These are phyloP conservation scores for Neurospora intermedia DNA, from an alignment of 495 filamentous ascomycete genomes.

Conservation along the genomic window DNA sequence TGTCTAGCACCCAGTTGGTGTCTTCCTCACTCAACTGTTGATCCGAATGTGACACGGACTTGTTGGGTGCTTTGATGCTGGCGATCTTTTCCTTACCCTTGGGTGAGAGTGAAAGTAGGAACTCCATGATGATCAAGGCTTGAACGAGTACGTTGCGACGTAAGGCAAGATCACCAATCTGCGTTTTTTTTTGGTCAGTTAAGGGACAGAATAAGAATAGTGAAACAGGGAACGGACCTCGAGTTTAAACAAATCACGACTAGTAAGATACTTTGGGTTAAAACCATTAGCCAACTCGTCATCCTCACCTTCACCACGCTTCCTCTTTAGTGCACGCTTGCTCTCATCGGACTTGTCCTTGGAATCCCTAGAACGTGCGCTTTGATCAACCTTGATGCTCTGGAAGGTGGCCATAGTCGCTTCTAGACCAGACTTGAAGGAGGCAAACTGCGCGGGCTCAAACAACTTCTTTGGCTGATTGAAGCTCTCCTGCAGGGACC, in stretches of 20 bases:
- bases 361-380: constrained; percentile 18
- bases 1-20: constrained; percentile 68
- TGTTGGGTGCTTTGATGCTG: constrained; percentile 55
- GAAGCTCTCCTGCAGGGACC: constrained; percentile 83
- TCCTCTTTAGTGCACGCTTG: constrained; percentile 59
- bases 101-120: constrained; percentile 78
- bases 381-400: constrained; percentile 59
- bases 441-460: constrained; percentile 51
- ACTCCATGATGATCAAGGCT: constrained; percentile 85
- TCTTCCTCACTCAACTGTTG: constrained; percentile 73
- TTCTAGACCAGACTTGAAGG: constrained; percentile 72
- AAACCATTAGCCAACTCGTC: constrained; percentile 61
- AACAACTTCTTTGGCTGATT: constrained; percentile 82
- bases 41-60: constrained; percentile 71
- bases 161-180: constrained; percentile 91
- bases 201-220: not conserved
- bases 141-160: constrained; percentile 89
- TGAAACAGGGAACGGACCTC: constrained; percentile 47
- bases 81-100: constrained; percentile 67
- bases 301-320: constrained; percentile 47
- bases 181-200: constrained; percentile 9
- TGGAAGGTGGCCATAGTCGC: constrained; percentile 71
- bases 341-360: constrained; percentile 47
- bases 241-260: constrained; percentile 85
- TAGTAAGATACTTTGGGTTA: constrained; percentile 96